A percentile compares a stretch with the other conserved stretches of the same genome.
phyloP scores from a whole-genome alignment of 2,329 filamentous ascomycete genomes.

The Volutella citrinella region DNA sequence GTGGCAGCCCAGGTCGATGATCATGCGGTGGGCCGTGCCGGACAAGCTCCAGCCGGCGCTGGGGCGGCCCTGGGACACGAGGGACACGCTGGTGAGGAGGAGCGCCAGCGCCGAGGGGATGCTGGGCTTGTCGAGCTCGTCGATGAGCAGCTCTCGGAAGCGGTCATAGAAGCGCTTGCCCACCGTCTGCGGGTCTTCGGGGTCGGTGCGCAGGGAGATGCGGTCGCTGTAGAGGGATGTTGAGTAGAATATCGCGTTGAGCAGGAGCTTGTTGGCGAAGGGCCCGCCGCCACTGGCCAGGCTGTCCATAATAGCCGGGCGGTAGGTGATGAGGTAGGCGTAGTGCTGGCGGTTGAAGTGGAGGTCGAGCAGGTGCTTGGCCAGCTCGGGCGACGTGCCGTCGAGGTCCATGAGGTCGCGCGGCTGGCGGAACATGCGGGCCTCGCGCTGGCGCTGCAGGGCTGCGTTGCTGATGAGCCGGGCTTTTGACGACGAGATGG shows the following conservation, averaged over 20 bases:
- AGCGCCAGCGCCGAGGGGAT: constrained; percentile 37
- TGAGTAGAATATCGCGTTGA: constrained; percentile 40
- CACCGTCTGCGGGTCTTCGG: constrained; percentile 30
- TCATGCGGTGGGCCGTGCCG: constrained; percentile 37
- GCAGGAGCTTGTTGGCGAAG: constrained; percentile 34
- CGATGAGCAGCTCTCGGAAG: constrained; percentile 33
- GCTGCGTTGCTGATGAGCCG: constrained; percentile 35
- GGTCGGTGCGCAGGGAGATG: constrained; percentile 30
- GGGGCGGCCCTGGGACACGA: constrained; percentile 31
- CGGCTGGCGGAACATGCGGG: constrained; percentile 28
- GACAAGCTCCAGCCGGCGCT: constrained; percentile 35
- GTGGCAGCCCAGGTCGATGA: constrained; percentile 36
- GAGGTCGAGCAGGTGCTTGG: constrained; percentile 35
- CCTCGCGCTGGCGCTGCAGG: constrained; percentile 30
- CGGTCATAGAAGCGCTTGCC: constrained; percentile 36
- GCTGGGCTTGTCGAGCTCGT: constrained; percentile 31
- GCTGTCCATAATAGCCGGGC: constrained; percentile 37
- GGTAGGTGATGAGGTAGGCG: constrained; percentile 36
- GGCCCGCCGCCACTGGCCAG: constrained; percentile 32
- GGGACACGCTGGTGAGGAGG: constrained; percentile 29
- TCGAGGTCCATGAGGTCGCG: constrained; percentile 32
- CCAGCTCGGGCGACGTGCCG: constrained; percentile 30
- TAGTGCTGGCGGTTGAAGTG: constrained; percentile 37
- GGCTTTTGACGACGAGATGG: constrained; percentile 28
- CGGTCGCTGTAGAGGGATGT: constrained; percentile 38